Conservation (phyloP, 129 eudicot species). For the Pulicaria dysenterica region DNA sequence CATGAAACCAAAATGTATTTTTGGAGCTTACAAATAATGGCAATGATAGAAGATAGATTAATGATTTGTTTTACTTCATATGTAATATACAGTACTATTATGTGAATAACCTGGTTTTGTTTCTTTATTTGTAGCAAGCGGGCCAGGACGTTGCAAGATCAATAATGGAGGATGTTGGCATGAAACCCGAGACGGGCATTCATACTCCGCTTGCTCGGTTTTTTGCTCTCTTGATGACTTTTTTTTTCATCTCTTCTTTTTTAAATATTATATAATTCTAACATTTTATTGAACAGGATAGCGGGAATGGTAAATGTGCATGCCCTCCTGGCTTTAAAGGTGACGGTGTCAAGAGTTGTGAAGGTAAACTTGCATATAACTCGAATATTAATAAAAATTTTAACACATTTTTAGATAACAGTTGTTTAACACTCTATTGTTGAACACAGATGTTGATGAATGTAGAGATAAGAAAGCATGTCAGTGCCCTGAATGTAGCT, state of each 20-base stretch:
- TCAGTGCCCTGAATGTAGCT: constrained; percentile 92
- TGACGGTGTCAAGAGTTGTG: constrained; percentile 80
- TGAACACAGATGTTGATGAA: constrained; percentile 73
- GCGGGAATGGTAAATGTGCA: constrained; percentile 66
- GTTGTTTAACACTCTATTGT: background rate
- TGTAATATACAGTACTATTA: constrained; percentile 2
- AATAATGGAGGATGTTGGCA: constrained; percentile 98
- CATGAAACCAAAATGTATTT: background rate
- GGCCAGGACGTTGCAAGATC: constrained; percentile 91
- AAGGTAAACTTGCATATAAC: constrained; percentile 54
- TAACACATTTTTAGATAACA: too few relatives aligned
- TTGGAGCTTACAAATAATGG: background rate
- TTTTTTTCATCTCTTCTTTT: background rate
- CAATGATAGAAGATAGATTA: background rate
- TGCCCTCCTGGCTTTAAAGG: constrained; percentile 92
- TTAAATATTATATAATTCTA: constrained; percentile 6
- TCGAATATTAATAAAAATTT: background rate
- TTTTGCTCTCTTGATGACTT: background rate
- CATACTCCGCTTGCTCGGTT: constrained; percentile 88
- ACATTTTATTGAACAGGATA: constrained; percentile 51
- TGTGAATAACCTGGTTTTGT: constrained; percentile 18
- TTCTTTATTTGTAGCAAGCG: constrained; percentile 57
- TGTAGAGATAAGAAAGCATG: constrained; percentile 90
- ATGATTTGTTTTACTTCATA: background rate
- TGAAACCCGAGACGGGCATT: constrained; percentile 62